A percentile compares a stretch with the other conserved stretches of the same genome.
These are phyloP conservation scores for Amaranthus cruentus DNA, from an alignment of 148 eudicot genomes.

Conservation along the genomic window DNA sequence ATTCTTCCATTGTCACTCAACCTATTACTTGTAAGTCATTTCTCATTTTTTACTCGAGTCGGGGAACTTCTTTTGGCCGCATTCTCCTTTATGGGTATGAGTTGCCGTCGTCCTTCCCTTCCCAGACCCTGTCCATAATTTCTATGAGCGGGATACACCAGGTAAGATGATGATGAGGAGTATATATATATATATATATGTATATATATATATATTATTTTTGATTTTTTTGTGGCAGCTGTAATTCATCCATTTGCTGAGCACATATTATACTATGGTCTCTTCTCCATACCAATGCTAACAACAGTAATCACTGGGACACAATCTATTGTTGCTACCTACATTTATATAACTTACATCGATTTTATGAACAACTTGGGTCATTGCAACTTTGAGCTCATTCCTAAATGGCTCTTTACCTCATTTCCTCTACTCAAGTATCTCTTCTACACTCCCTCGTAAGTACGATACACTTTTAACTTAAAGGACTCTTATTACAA, in stretches of 20 bases:
- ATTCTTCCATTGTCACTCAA: slow-evolving; percentile 54
- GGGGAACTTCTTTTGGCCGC: no score
- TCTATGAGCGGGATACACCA: no score
- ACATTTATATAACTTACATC: slow-evolving; percentile 39
- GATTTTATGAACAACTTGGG: slow-evolving; percentile 77
- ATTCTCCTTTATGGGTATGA: no score
- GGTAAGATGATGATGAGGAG: no score
- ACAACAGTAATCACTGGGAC: slow-evolving; percentile 20
- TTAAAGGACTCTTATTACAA: no score
- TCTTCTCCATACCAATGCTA: slow-evolving; percentile 53
- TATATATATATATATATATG: no score
- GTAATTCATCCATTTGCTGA: slow-evolving; percentile 79
- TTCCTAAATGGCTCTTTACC: slow-evolving; percentile 49
- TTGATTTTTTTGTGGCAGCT: slow-evolving; percentile 29
- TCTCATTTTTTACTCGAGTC: no score
- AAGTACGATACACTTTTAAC: slow-evolving; percentile 22
- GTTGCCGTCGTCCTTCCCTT: no score
- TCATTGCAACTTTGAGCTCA: slow-evolving; percentile 70
- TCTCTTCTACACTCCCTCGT: slow-evolving; percentile 68
- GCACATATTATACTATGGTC: slow-evolving; percentile 41
- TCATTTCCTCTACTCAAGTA: slow-evolving; percentile 71
- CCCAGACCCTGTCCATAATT: no score
- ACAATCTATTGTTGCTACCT: slow-evolving; percentile 19
- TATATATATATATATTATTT: not conserved
- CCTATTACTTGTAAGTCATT: slow-evolving; percentile 50